Conservation (phyloP, 352 stramenopile species). For the Blastocystis sp. region DNA sequence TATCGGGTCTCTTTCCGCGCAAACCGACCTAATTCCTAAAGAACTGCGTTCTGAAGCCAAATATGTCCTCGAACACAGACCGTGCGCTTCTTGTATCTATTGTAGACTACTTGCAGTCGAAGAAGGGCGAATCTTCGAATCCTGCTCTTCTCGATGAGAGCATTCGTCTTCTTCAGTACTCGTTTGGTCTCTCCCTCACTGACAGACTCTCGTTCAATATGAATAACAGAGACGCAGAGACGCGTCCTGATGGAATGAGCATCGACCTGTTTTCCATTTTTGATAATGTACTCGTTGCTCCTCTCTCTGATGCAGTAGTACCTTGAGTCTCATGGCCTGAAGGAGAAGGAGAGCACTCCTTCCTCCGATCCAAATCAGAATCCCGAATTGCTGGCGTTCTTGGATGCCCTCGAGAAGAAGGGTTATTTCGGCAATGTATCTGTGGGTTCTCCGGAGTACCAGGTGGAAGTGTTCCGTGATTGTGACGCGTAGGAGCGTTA, state of each 20-base stretch:
- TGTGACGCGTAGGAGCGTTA: conserved; percentile 16
- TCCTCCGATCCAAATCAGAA: not conserved
- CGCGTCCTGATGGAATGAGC: not conserved
- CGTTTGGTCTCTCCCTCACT: not conserved
- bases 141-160: conserved; percentile 7
- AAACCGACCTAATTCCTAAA: not conserved
- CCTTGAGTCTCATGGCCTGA: not conserved
- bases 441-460: conserved; percentile 5
- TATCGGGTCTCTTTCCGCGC: not conserved
- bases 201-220: conserved; percentile 55
- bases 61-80: conserved; percentile 17
- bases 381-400: conserved; percentile 33
- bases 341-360: not conserved
- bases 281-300: not conserved
- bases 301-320: not conserved
- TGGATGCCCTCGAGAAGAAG: not conserved
- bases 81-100: conserved; percentile 14
- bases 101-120: conserved; percentile 31
- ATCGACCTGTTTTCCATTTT: not conserved
- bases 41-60: conserved; percentile 8
- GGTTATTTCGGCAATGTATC: conserved; percentile 12
- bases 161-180: conserved; percentile 55
- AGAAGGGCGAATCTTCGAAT: conserved; percentile 9
- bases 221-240: not conserved
- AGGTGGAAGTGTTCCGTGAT: not conserved